phyloP scores from a whole-genome alignment of 768 basidiomycete species.

The Suillus fuscotomentosus region DNA sequence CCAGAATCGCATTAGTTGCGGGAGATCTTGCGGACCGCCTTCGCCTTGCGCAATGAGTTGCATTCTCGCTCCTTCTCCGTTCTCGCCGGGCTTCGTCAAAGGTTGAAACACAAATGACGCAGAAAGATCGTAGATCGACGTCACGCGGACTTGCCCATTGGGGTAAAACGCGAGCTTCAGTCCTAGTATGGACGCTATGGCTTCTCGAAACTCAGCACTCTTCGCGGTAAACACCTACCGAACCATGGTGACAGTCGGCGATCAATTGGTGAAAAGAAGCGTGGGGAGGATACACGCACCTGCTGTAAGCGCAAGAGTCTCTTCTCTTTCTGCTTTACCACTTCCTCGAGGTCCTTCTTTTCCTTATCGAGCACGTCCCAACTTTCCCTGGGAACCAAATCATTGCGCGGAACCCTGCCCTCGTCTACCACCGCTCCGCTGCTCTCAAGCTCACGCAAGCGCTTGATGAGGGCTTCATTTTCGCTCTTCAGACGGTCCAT shows the following conservation, averaged over 20 bases:
- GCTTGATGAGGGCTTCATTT: constrained; percentile 76
- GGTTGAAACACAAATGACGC: constrained; percentile 89
- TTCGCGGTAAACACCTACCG: constrained; percentile 78
- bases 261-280: neutral
- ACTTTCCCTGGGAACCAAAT: constrained; percentile 73
- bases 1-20: constrained; percentile 81
- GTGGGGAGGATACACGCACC: constrained; percentile 36
- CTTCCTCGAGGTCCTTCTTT: constrained; percentile 63
- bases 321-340: constrained; percentile 78
- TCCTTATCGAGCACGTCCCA: constrained; percentile 72
- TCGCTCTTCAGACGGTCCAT: constrained; percentile 78
- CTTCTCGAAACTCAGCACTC: constrained; percentile 87
- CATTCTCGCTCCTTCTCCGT: constrained; percentile 52
- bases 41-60: constrained; percentile 74
- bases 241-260: neutral
- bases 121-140: constrained; percentile 84
- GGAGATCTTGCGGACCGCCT: constrained; percentile 71
- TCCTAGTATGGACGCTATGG: constrained; percentile 86
- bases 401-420: constrained; percentile 16
- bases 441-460: constrained; percentile 61
- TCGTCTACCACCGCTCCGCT: constrained; percentile 24
- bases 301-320: constrained; percentile 76
- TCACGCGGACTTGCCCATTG: constrained; percentile 86
- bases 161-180: constrained; percentile 91
- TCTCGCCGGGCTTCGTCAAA: constrained; percentile 32